Evolutionary conservation across 306 rosid genomes (phyloP).

Genomic region (Dryas alaskensis): DNA sequence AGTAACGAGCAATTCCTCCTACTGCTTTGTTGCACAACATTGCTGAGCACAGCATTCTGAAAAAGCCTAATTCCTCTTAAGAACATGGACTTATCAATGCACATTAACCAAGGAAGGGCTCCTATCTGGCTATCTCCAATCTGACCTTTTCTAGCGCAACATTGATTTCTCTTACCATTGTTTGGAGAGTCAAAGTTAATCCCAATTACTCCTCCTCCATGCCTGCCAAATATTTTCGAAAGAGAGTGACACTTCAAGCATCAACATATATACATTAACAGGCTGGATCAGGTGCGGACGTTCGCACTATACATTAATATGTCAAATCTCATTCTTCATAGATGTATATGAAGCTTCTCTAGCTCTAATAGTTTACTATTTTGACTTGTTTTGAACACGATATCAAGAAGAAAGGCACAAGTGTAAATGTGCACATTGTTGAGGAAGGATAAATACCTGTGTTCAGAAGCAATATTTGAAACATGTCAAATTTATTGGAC

Average conservation of each 20-base stretch:
- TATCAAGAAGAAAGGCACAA: background rate
- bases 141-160: background rate
- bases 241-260: background rate
- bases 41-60: background rate
- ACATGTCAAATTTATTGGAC: background rate
- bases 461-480: background rate
- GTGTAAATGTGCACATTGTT: too few relatives aligned
- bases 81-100: background rate
- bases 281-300: too few relatives aligned
- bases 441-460: background rate
- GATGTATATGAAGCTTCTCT: background rate
- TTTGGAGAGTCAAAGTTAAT: background rate
- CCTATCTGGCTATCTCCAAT: background rate
- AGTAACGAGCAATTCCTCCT: background rate
- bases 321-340: background rate
- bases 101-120: background rate
- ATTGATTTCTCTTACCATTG: background rate
- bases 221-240: constrained; percentile 3
- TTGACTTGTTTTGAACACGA: background rate
- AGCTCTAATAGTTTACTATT: background rate
- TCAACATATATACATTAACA: background rate
- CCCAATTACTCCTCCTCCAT: background rate
- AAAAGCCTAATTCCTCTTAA: background rate
- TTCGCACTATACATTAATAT: background rate
- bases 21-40: background rate